These are phyloP conservation scores for Spathaspora girioi DNA, from an alignment of 805 yeast genomes.

Conservation along the genomic window DNA sequence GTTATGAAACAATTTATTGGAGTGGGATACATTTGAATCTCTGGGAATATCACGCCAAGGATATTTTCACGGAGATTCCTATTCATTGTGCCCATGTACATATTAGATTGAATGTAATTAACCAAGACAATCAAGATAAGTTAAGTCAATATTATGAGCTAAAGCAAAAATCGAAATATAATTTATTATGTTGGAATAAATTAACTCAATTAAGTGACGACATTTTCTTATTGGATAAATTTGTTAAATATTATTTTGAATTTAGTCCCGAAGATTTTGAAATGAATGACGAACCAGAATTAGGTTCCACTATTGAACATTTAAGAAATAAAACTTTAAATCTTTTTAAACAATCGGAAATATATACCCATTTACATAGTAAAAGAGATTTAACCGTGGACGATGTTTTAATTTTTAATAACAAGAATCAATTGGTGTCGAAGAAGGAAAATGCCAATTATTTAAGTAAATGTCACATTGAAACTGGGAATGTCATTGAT, in stretches of 20 bases:
- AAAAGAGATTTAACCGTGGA: constrained; percentile 6
- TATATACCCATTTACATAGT: constrained; percentile 17
- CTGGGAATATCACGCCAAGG: constrained; percentile 54
- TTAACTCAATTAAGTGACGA: constrained; percentile 13
- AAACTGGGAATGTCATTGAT: constrained; percentile 41
- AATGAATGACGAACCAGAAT: constrained; percentile 54
- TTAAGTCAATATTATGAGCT: constrained; percentile 26
- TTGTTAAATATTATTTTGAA: constrained; percentile 62
- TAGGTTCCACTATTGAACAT: constrained; percentile 65
- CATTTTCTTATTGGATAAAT: constrained; percentile 18
- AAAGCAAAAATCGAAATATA: constrained; percentile 23
- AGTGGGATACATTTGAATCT: constrained; percentile 37
- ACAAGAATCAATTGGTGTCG: constrained; percentile 20
- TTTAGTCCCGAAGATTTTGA: constrained; percentile 80
- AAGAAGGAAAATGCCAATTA: constrained; percentile 21
- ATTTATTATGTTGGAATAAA: constrained; percentile 19
- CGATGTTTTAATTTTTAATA: constrained; percentile 29
- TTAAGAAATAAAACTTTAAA: constrained; percentile 55
- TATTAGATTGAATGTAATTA: constrained; percentile 45
- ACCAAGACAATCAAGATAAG: constrained; percentile 11
- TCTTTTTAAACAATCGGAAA: constrained; percentile 44
- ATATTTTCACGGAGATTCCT: constrained; percentile 67
- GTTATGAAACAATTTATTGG: constrained; percentile 42
- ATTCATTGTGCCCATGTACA: constrained; percentile 76
- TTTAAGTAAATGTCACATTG: constrained; percentile 35